Evolutionary conservation across 2,329 filamentous ascomycete species (phyloP), one percentile per base, ranked within the genome.

Genomic region (Nemania abortiva): DNA sequence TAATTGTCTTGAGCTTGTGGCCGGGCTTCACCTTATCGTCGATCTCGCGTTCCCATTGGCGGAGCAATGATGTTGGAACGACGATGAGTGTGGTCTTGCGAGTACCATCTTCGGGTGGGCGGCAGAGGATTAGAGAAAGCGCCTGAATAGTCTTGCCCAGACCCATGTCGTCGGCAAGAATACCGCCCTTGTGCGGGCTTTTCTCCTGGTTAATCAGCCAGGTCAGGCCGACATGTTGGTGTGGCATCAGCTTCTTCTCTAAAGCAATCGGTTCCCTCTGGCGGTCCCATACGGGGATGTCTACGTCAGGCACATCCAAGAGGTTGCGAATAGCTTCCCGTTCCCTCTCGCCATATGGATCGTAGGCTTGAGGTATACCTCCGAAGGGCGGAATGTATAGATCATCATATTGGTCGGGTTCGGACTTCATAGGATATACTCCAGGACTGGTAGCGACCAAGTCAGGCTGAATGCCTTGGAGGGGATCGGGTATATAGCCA

Each of bases 151-250:
- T 78, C 67, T 78, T 78, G 50, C 77, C 77, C 24, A 78, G 55
- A 9, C 77, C 77, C 77, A 78, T 78, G 6, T 74, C 76, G 45
- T 78, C 75, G 61, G 77, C 77, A 39, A 78, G 75, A 54, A 78
- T 74, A 1, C 74, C 75, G 3, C 76, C 76, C 65, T 76, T 77
- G 20, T 71, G 63, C 5, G 34, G 2, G 47, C 74, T 72, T 27
- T 77, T 62, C 63, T 78, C 77, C 49, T 77, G 75, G 24, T 74
- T 60, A n/a, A 74, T 72, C 56, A 78, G 58, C 77, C 77, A 78
- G 18, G 75, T 77, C 7, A 78, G 66, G 60, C 74, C 73, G 13
- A 77, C 73, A 34, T 66, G 74, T 54, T 78, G 77, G 54, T 78
- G 76, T 11, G 73, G 69, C 73, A 77, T 70, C 37, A 78, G 70